phyloP scores from a whole-genome alignment of 371 early-diverging fungal species.

The Sporodiniella umbellata region DNA sequence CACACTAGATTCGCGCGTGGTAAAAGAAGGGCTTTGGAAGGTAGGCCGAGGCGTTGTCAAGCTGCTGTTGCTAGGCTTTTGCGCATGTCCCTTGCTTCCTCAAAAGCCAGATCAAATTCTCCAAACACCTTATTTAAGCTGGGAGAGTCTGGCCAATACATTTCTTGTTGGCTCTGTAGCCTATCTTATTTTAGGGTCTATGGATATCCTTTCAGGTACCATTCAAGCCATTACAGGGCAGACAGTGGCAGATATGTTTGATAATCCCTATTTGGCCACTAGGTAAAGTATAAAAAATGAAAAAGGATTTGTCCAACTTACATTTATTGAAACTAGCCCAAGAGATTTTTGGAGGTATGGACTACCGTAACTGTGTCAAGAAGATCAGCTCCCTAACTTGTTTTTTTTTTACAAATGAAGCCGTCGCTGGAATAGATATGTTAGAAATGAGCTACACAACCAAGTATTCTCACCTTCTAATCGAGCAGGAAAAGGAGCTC shows the following conservation, averaged over 20 bases:
- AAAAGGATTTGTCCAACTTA: not conserved
- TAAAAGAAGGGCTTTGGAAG: conserved; percentile 13
- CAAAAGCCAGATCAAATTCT: conserved; percentile 12
- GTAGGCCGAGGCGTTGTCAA: conserved; percentile 18
- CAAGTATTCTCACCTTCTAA: conserved; percentile 10
- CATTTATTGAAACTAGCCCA: no score
- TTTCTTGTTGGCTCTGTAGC: conserved; percentile 18
- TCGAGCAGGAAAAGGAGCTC: not conserved
- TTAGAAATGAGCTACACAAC: conserved; percentile 29
- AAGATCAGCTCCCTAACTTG: no score
- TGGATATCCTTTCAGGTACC: conserved; percentile 13
- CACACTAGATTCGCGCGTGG: no score
- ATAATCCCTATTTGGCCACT: conserved; percentile 14
- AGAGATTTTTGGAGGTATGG: conserved; percentile 47
- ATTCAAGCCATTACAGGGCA: conserved; percentile 12
- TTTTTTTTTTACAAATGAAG: conserved; percentile 11
- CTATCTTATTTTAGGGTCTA: conserved; percentile 11
- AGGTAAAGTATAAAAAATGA: conserved; percentile 16
- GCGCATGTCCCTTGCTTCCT: conserved; percentile 20
- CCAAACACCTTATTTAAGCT: conserved; percentile 11
- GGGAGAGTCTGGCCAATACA: conserved; percentile 9
- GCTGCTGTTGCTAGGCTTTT: conserved; percentile 3
- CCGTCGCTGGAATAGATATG: conserved; percentile 33
- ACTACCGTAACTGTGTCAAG: no score
- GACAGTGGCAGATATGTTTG: conserved; percentile 24